A percentile compares a stretch with the other conserved stretches of the same genome.
These are phyloP conservation scores for Thelonectria olida DNA, from an alignment of 2,329 filamentous ascomycete genomes.

Conservation along the genomic window DNA sequence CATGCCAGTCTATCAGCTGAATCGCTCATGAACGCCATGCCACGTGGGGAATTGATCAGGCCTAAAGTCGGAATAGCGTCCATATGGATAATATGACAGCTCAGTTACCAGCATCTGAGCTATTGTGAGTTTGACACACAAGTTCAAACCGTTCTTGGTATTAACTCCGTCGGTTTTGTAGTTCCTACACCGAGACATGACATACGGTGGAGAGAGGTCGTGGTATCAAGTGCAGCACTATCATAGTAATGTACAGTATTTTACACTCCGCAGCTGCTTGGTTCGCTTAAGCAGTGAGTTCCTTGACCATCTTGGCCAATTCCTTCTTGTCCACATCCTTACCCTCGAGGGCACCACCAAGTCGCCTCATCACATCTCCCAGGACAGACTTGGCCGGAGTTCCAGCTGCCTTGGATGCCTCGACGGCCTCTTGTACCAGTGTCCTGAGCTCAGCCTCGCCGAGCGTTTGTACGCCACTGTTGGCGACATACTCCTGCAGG, in stretches of 20 bases:
- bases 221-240: constrained; percentile 9
- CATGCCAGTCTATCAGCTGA: too few species aligned
- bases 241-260: constrained; percentile 36
- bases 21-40: neutral
- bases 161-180: neutral
- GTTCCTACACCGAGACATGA: constrained; percentile 18
- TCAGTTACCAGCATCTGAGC: neutral
- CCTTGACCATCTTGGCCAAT: constrained; percentile 69
- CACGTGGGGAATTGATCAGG: neutral
- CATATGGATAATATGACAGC: neutral
- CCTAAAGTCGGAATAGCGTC: neutral
- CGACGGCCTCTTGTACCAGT: constrained; percentile 62
- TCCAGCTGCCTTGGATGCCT: constrained; percentile 58
- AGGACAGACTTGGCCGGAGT: constrained; percentile 56
- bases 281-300: constrained; percentile 42
- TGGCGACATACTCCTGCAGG: constrained; percentile 70
- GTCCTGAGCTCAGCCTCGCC: constrained; percentile 65
- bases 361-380: constrained; percentile 71
- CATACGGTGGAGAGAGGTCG: constrained; percentile 22
- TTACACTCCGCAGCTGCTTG: constrained; percentile 26
- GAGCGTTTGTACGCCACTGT: constrained; percentile 67
- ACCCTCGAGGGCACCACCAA: constrained; percentile 66
- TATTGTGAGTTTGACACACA: too few species aligned
- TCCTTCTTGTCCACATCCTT: constrained; percentile 71
- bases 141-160: neutral